phyloP scores from a whole-genome alignment of 2,329 filamentous ascomycete species.

The Septoria linicola region DNA sequence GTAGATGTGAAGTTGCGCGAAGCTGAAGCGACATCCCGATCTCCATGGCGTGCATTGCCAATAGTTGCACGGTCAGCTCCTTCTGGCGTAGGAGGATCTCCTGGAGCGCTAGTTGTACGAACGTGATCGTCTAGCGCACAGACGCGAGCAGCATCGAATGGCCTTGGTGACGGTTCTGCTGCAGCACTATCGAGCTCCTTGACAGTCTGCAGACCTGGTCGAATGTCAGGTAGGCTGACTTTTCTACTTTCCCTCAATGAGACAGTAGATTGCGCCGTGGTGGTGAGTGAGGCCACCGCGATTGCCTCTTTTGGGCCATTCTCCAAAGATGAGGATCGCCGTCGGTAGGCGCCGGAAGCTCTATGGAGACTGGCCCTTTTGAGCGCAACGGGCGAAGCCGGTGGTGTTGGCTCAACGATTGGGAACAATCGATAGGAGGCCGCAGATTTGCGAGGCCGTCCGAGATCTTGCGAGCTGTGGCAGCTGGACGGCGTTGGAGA shows the following conservation, averaged over 20 bases:
- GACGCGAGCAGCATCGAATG: constrained; percentile 4
- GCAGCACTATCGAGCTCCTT: constrained; percentile 12
- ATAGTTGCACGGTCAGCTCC: constrained; percentile 5
- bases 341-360: constrained; percentile 20
- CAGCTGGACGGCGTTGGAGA: constrained; percentile 20
- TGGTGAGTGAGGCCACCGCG: not conserved
- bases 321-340: constrained; percentile 31
- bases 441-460: constrained; percentile 15
- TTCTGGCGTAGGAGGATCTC: not conserved
- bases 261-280: constrained; percentile 9
- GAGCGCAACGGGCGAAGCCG: constrained; percentile 27
- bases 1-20: not conserved
- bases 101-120: constrained; percentile 18
- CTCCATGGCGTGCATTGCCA: constrained; percentile 8
- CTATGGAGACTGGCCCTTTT: constrained; percentile 20
- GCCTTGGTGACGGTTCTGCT: not conserved
- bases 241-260: constrained; percentile 13
- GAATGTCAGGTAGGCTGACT: constrained; percentile 22
- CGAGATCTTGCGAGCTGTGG: constrained; percentile 16
- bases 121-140: constrained; percentile 15
- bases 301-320: constrained; percentile 10
- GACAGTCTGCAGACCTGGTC: constrained; percentile 12
- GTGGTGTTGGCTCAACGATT: constrained; percentile 31
- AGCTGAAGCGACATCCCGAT: not conserved
- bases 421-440: constrained; percentile 34